Base-by-base conservation (phyloP, 2,329 filamentous ascomycete species). In the Sporothrix humicola region DNA sequence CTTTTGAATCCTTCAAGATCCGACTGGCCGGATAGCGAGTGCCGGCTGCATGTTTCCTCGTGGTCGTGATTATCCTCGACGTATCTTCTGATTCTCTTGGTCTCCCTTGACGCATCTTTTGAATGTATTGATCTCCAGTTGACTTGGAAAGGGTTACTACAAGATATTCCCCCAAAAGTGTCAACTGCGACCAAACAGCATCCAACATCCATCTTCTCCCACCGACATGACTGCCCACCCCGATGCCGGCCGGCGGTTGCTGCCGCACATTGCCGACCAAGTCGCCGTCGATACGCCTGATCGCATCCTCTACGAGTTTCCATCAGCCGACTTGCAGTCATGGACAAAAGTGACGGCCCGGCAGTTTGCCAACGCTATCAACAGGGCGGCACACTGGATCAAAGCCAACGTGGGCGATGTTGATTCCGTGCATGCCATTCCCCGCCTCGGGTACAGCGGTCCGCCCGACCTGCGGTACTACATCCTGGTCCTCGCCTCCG, bases 401-500 rank as follows among this genome's bases (percentile, higher is more conserved):
- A 9, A 0, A 7, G 15, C 46, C 7, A 52, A 50, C 3, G 42
- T 65, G 20, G 26, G 46, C 59, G 20, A 23, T 8, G 20, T 3
- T 12, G 13, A 48, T 2, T 6, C 12, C 1, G 20, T 15, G 5
- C 13, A 42, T 37, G 8, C 58, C 6, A 81, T 81, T 69, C 82
- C 81, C 1, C 85, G 83, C 0, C 79, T 86, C 42, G 82, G 83
- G 3, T 87, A 85, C 76, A 81, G 86, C 69, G 85, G 84, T 0
- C 83, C 83, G 54, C 79, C 77, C 72, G 79, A 80, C 66, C 74
- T 77, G 0, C 79, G 79, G 5, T 80, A 80, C 73, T 50, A 77
- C 9, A 69, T 79, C 17, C 76, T 80, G 31, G 72, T 76, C 0
- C 69, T 79, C 1, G 79, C 77, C 2, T 75, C 76, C 61, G 72